Conservation (phyloP, 2,329 filamentous ascomycete genomes). For the Macrophomina pseudophaseolina region DNA sequence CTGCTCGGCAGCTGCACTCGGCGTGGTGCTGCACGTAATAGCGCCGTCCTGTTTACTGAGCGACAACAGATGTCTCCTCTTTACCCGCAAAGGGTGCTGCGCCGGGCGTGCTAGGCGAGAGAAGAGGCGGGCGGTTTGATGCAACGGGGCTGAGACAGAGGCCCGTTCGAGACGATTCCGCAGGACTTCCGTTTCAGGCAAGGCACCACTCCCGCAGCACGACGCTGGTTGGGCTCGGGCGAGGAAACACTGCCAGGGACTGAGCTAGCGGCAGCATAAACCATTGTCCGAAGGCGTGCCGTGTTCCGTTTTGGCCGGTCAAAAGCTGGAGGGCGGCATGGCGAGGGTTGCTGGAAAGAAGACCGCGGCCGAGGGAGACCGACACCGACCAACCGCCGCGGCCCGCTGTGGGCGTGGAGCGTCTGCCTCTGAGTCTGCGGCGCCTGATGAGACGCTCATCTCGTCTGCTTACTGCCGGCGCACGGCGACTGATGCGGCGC, state of each 20-base stretch:
- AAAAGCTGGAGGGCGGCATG: background rate
- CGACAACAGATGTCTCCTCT: background rate
- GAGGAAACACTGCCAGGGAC: conserved; percentile 2
- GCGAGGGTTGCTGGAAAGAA: conserved; percentile 11
- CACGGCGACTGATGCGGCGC: conserved; percentile 14
- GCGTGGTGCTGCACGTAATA: background rate
- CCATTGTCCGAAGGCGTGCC: conserved; percentile 10
- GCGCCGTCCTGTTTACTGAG: conserved; percentile 12
- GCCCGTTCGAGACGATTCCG: conserved; percentile 20
- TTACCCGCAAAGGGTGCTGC: background rate
- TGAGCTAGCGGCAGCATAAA: background rate
- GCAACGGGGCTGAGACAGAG: conserved; percentile 12
- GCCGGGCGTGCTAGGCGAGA: background rate
- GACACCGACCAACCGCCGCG: conserved; percentile 1
- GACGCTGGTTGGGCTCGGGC: background rate
- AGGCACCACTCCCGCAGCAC: background rate
- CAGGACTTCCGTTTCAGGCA: conserved; percentile 5
- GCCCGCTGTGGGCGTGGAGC: conserved; percentile 9
- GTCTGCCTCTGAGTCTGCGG: background rate
- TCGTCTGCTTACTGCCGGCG: conserved; percentile 9
- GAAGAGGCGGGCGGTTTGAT: background rate
- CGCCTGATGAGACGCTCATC: conserved; percentile 7
- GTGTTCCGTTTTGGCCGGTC: conserved; percentile 3
- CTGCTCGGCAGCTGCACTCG: conserved; percentile 2
- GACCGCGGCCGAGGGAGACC: conserved; percentile 6